Evolutionary conservation across 352 stramenopile species (phyloP), one percentile per base, ranked within the genome.

Genomic region (Blastocystis sp.): DNA sequence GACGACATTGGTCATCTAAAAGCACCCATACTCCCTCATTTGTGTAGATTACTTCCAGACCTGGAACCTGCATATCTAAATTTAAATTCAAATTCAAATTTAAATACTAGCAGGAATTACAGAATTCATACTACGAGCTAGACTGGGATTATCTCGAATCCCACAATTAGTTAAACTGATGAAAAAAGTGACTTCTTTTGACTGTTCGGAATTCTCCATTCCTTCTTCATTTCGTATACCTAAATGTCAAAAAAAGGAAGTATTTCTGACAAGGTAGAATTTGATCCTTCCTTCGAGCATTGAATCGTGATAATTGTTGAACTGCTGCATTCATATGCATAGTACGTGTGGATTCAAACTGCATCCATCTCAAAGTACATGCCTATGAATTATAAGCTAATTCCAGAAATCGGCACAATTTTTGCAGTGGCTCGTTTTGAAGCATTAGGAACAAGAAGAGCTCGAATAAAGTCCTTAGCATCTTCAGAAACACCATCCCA

Each of bases 381-480:
- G 77, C 77, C 77, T 88, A 68, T 53, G 22, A 7, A 24, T 48
- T 9, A n/a, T n/a, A n/a, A 35, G 7, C 17, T 2, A 22, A n/a
- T 40, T 44, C 60, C 33, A 79, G 27, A 30, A 27, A 22, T 37
- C 68, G 19, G 30, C 22, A 79, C 68, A 19, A 35, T 42, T 27
- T 70, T 75, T 33, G 59, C 59, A 15, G 56, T 75, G 17, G 53
- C 57, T 24, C 93, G 91, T 24, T 94, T 82, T 11, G 91, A 91
- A 22, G 93, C 93, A 69, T 95, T 90, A 11, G 95, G 92, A 5
- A 95, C 91, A 22, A 96, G 90, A 92, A 96, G 95, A 66, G 92
- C 91, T 40, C 90, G 91, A 88, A 96, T 95, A 90, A 96, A 95
- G 54, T 95, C 93, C 91, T 95, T 96, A 62, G 93, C 93, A 58